These are phyloP conservation scores for Tuber borchii DNA, from an alignment of 495 filamentous ascomycete species.

Conservation along the genomic window DNA sequence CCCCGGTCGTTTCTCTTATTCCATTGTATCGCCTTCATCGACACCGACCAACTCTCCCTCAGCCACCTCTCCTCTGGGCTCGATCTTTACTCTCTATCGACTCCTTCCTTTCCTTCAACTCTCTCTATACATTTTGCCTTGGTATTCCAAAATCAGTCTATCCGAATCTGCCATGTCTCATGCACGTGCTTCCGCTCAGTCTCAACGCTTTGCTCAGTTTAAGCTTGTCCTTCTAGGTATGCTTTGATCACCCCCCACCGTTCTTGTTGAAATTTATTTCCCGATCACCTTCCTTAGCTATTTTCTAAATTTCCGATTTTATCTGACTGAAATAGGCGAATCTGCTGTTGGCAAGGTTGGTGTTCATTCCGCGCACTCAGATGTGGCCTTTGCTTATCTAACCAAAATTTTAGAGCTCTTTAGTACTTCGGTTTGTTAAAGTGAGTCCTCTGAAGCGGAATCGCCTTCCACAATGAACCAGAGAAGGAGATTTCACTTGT, in stretches of 20 bases:
- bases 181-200: conserved; percentile 42
- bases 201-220: conserved; percentile 86
- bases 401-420: conserved; percentile 68
- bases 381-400: conserved; percentile 42
- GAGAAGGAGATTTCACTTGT: not conserved
- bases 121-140: not conserved
- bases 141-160: conserved; percentile 14
- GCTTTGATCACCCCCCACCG: conserved; percentile 27
- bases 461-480: not conserved
- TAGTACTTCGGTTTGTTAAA: conserved; percentile 97
- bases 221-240: conserved; percentile 93
- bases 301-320: conserved; percentile 1
- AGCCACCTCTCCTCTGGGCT: conserved; percentile 11
- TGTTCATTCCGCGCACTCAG: conserved; percentile 27
- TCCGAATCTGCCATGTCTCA: conserved; percentile 38
- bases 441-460: conserved; percentile 47
- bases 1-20: not conserved
- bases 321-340: conserved; percentile 58
- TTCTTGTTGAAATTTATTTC: not conserved
- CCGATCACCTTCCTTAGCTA: not conserved
- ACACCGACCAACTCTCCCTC: not conserved
- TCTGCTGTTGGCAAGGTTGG: conserved; percentile 95
- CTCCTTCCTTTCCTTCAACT: conserved; percentile 5
- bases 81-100: conserved; percentile 6
- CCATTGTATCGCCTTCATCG: not conserved